Evolutionary conservation across 257 asterid species (phyloP).

Genomic region (Scutellaria minor): DNA sequence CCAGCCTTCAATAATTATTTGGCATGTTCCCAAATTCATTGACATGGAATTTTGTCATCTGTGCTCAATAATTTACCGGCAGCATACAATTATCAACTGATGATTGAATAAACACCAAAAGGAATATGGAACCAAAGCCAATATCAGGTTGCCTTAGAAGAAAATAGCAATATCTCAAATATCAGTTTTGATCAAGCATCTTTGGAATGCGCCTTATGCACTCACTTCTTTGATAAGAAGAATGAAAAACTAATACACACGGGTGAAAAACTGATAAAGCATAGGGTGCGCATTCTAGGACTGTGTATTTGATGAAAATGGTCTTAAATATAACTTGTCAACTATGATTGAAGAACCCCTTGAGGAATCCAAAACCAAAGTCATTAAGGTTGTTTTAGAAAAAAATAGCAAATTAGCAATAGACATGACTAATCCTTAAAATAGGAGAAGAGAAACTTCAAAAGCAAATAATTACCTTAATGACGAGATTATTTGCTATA

Average conservation of each 20-base stretch:
- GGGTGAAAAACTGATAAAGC: too few species aligned
- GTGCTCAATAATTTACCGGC: not conserved
- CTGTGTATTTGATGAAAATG: too few species aligned
- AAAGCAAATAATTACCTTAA: constrained; percentile 59
- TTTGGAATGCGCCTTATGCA: too few species aligned
- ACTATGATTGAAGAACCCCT: constrained; percentile 10
- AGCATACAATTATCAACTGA: constrained; percentile 13
- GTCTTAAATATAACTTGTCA: constrained; percentile 1
- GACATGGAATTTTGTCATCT: too few species aligned
- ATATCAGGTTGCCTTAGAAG: constrained; percentile 4
- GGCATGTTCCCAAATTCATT: constrained; percentile 10
- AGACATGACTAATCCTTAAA: not conserved
- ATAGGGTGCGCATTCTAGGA: too few species aligned
- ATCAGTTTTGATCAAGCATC: not conserved
- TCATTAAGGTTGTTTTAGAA: constrained; percentile 1
- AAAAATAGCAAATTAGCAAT: not conserved
- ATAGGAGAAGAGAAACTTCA: not conserved
- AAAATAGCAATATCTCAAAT: not conserved
- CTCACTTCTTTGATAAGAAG: too few species aligned
- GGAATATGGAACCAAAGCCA: not conserved
- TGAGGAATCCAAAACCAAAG: not conserved
- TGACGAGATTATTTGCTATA: constrained; percentile 85
- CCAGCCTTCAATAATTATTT: constrained; percentile 1
- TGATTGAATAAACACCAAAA: not conserved
- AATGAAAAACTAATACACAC: too few species aligned